Evolutionary conservation across 2,329 filamentous ascomycete genomes (phyloP), one percentile per base, ranked within the genome.

Genomic region (Fusarium odoratissimum): DNA sequence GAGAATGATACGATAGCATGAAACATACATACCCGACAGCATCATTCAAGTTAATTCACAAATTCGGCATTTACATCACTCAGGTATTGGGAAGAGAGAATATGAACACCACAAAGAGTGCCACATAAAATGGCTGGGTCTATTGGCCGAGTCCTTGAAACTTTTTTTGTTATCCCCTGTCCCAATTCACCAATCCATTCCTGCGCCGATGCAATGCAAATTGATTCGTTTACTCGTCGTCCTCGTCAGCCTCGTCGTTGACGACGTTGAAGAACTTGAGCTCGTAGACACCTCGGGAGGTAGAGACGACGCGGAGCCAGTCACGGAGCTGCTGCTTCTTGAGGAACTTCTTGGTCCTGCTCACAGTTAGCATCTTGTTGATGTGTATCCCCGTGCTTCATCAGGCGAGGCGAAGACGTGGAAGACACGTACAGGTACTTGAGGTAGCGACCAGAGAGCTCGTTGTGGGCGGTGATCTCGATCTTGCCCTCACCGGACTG

Each of bases 241-340:
- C 96, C 83, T 99, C 96, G 79, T 98, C 96, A 80, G 90, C 95
- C 85, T 95, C 95, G 85, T 99, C 96, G 87, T 97, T 96, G 82
- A 98, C 95, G 83, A 99, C 95, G 91, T 99, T 99, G 95, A 97
- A 99, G 95, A 99, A 99, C 90, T 97, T 95, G 87, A 99, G 93
- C 91, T 98, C 95, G 90, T 99, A 99, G 78, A 98, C 95, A 84
- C 96, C 95, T 89, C 95, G 95, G 85, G 93, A 95, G 84, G 95
- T 98, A 80, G 95, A 97, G 83, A 99, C 96, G 81, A 99, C 95
- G 82, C 96, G 95, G 83, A 99, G 93, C 96, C 96, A 99, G 91
- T 99, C 96, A 89, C 96, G 94, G 85, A 99, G 94, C 91, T 98
- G 95, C 91, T 98, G 94, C 94, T 99, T 99, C 95, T 99, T 99